Conservation (phyloP, 352 stramenopile species). For the Hyaloperonospora brassicae region DNA sequence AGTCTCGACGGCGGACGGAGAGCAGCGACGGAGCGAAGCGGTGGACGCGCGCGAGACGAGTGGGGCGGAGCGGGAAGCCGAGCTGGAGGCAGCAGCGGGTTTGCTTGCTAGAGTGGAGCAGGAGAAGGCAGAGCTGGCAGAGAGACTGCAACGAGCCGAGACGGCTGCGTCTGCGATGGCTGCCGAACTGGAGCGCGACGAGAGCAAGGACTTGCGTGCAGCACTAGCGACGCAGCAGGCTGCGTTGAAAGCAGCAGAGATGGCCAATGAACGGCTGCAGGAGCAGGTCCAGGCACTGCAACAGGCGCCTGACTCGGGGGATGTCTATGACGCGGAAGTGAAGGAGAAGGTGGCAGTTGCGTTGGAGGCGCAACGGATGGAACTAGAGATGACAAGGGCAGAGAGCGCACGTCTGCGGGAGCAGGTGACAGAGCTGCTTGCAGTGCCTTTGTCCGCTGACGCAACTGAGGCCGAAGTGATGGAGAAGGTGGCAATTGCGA, state of each 20-base stretch:
- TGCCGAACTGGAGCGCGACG: constrained; percentile 5
- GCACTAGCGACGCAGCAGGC: constrained; percentile 3
- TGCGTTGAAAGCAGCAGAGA: constrained; percentile 13
- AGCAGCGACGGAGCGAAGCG: constrained; percentile 31
- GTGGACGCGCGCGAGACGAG: constrained; percentile 24
- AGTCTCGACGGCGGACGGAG: constrained; percentile 26
- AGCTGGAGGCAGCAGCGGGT: constrained; percentile 10
- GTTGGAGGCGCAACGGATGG: constrained; percentile 7
- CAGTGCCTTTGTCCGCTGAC: background rate
- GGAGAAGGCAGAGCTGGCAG: constrained; percentile 13
- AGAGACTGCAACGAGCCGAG: constrained; percentile 15
- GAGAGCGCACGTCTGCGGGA: constrained; percentile 16
- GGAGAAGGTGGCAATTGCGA: constrained; percentile 5
- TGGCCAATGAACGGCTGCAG: constrained; percentile 13
- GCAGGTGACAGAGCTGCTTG: constrained; percentile 10
- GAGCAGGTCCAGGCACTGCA: constrained; percentile 13
- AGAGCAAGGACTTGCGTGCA: constrained; percentile 10
- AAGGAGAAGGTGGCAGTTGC: constrained; percentile 6
- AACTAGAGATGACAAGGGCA: constrained; percentile 11
- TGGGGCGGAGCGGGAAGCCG: constrained; percentile 16
- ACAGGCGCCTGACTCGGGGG: background rate
- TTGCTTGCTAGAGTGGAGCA: constrained; percentile 12
- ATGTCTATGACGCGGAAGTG: constrained; percentile 2
- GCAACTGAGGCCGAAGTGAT: constrained; percentile 3
- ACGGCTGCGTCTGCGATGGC: background rate